phyloP scores from a whole-genome alignment of 2,329 filamentous ascomycete genomes.

The Penicillium sclerotiorum region DNA sequence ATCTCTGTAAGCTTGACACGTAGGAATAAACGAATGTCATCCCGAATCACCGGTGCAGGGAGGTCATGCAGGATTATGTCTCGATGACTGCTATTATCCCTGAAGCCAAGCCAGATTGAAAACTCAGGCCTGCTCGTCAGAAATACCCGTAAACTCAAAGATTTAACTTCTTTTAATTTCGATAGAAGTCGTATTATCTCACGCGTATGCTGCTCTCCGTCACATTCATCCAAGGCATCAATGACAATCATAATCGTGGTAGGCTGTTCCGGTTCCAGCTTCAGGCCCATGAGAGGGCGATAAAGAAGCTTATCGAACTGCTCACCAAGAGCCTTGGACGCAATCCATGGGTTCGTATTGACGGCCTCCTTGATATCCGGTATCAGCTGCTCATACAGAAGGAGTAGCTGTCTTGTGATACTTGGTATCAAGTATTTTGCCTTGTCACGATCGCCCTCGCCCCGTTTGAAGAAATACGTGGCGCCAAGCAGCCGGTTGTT shows the following conservation, averaged over 20 bases:
- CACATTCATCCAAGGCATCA: constrained; percentile 34
- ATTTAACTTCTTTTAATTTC: constrained; percentile 10
- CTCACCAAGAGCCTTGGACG: constrained; percentile 24
- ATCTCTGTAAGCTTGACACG: constrained; percentile 18
- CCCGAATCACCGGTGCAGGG: constrained; percentile 19
- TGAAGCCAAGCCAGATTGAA: constrained; percentile 27
- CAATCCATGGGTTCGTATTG: constrained; percentile 28
- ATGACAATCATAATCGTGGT: constrained; percentile 25
- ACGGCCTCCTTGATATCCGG: constrained; percentile 23
- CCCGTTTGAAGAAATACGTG: constrained; percentile 47
- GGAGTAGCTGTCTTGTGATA: constrained; percentile 33
- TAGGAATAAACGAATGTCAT: constrained; percentile 28
- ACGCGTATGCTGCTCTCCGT: constrained; percentile 22
- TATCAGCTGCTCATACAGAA: constrained; percentile 30
- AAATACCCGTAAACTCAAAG: constrained; percentile 25
- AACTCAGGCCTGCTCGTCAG: constrained; percentile 35
- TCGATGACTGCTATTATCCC: constrained; percentile 18
- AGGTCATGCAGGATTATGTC: constrained; percentile 31
- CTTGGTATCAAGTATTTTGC: constrained; percentile 46
- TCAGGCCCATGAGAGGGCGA: constrained; percentile 21
- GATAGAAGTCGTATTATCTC: constrained; percentile 27
- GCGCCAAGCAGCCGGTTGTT: constrained; percentile 35
- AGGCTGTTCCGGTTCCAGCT: neutral
- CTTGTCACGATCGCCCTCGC: constrained; percentile 29
- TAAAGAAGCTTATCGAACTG: constrained; percentile 35